phyloP scores from a whole-genome alignment of 2,329 filamentous ascomycete species.

The Xylaria sp. region DNA sequence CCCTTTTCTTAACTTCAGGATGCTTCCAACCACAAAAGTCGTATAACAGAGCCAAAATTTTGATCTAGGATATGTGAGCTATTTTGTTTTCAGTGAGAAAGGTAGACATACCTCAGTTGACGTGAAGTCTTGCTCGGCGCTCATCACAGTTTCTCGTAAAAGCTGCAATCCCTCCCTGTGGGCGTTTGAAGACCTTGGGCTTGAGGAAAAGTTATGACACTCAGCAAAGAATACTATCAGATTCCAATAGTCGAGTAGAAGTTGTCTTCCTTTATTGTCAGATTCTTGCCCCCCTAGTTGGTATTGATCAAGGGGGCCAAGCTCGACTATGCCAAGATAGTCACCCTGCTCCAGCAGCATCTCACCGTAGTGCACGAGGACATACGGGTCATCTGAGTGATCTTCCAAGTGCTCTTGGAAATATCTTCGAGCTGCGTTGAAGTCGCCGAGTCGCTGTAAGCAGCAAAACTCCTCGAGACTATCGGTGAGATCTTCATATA shows the following conservation, averaged over 20 bases:
- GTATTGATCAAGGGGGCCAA: neutral
- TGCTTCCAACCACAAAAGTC: no score
- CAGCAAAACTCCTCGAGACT: neutral
- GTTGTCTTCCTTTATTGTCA: neutral
- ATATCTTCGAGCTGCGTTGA: neutral
- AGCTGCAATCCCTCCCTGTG: neutral
- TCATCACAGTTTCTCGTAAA: neutral
- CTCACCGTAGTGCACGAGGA: neutral
- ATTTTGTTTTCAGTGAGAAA: neutral
- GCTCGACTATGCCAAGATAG: neutral
- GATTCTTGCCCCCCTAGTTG: neutral
- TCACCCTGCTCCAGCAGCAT: slow-evolving; percentile 1
- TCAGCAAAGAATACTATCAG: neutral
- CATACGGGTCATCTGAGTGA: neutral
- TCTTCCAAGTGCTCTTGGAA: neutral
- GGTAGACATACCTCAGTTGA: neutral
- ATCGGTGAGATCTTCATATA: neutral
- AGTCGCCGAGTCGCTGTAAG: slow-evolving; percentile 2
- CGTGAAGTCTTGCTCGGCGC: neutral
- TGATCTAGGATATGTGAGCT: neutral
- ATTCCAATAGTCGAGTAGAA: neutral
- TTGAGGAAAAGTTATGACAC: neutral
- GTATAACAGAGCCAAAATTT: neutral
- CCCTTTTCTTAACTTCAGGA: no score
- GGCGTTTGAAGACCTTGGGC: no score